phyloP scores from a whole-genome alignment of 2,329 filamentous ascomycete species.

The Aspergillus tanneri region DNA sequence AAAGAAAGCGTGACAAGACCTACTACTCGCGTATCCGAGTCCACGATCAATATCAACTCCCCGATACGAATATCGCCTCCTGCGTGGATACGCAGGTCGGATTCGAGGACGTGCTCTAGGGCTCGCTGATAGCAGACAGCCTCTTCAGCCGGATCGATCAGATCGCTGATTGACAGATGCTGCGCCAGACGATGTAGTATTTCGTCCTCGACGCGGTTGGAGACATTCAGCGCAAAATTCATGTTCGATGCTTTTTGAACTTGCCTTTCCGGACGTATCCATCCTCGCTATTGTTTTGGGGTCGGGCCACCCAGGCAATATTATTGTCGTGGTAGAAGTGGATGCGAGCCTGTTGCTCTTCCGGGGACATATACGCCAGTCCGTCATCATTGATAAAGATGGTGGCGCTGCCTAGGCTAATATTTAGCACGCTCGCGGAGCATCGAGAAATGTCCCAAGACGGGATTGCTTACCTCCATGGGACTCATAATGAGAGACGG shows the following conservation, averaged over 20 bases:
- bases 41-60: slow-evolving; percentile 72
- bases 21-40: too few species aligned
- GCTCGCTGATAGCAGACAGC: slow-evolving; percentile 34
- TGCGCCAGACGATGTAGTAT: slow-evolving; percentile 45
- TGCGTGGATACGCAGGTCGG: slow-evolving; percentile 59
- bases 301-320: slow-evolving; percentile 53
- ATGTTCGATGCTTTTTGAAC: slow-evolving; percentile 76
- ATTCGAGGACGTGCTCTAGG: slow-evolving; percentile 48
- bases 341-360: slow-evolving; percentile 45
- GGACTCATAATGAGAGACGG: slow-evolving; percentile 60
- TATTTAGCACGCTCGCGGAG: too few species aligned
- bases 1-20: slow-evolving; percentile 51
- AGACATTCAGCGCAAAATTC: slow-evolving; percentile 67
- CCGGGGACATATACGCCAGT: slow-evolving; percentile 40
- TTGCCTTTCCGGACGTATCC: slow-evolving; percentile 59
- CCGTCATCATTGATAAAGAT: slow-evolving; percentile 44
- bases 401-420: slow-evolving; percentile 50
- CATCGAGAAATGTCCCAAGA: too few species aligned
- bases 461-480: slow-evolving; percentile 56
- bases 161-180: slow-evolving; percentile 19
- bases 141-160: slow-evolving; percentile 43
- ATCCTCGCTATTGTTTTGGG: slow-evolving; percentile 43
- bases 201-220: slow-evolving; percentile 61
- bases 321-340: slow-evolving; percentile 53
- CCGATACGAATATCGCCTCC: slow-evolving; percentile 83